Evolutionary conservation across 2,329 filamentous ascomycete species (phyloP).

Genomic region (Domatiomyces globalis): DNA sequence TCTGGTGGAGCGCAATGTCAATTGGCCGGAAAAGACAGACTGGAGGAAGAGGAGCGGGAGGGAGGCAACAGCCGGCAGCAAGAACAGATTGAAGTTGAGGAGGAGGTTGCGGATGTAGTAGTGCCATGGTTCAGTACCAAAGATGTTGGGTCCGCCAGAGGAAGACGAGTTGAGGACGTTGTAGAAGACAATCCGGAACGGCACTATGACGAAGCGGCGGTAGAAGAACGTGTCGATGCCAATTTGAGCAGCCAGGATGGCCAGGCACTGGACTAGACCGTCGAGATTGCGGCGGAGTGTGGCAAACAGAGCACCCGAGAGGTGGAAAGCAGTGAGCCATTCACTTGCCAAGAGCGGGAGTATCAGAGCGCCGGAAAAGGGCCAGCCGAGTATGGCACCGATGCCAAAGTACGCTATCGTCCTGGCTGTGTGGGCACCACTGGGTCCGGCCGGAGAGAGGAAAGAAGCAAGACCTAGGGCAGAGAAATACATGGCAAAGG

Average conservation of each 20-base stretch:
- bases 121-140: slow-evolving; percentile 91
- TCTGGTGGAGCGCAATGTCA: slow-evolving; percentile 51
- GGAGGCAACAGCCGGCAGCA: slow-evolving; percentile 60
- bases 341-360: slow-evolving; percentile 73
- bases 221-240: slow-evolving; percentile 74
- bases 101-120: slow-evolving; percentile 87
- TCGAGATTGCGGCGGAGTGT: slow-evolving; percentile 48
- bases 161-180: slow-evolving; percentile 75
- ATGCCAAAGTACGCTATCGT: slow-evolving; percentile 75
- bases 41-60: slow-evolving; percentile 64
- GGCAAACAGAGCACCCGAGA: slow-evolving; percentile 45
- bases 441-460: slow-evolving; percentile 59
- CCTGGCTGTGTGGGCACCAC: neutral
- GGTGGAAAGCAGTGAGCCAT: slow-evolving; percentile 36
- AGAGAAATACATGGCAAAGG: slow-evolving; percentile 88
- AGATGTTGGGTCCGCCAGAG: slow-evolving; percentile 65
- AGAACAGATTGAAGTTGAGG: slow-evolving; percentile 94
- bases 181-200: slow-evolving; percentile 89
- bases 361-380: slow-evolving; percentile 73
- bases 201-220: slow-evolving; percentile 58
- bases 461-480: slow-evolving; percentile 80
- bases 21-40: slow-evolving; percentile 47
- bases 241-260: slow-evolving; percentile 55
- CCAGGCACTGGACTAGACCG: slow-evolving; percentile 51
- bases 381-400: slow-evolving; percentile 81